phyloP scores from a whole-genome alignment of 352 stramenopile species.

The Thalassiosira hispida region DNA sequence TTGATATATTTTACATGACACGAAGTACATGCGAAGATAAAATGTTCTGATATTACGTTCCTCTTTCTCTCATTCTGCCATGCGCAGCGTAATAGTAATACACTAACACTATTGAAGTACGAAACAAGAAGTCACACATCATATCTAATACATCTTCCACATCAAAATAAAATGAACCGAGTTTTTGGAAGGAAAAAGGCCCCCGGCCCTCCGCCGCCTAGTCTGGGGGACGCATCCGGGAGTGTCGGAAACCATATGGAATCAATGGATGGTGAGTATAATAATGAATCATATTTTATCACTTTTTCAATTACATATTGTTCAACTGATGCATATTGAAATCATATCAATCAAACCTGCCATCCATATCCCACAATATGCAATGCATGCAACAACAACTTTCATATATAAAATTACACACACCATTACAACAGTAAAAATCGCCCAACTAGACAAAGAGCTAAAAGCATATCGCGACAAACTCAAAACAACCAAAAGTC shows the following conservation, averaged over 20 bases:
- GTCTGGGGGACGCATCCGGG: constrained; percentile 69
- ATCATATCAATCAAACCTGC: too few relatives aligned
- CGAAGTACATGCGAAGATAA: too few relatives aligned
- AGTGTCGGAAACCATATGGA: constrained; percentile 67
- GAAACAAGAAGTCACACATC: too few relatives aligned
- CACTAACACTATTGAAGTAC: too few relatives aligned
- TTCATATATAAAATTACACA: too few relatives aligned
- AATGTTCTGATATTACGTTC: too few relatives aligned
- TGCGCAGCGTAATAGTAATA: too few relatives aligned
- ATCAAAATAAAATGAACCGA: constrained; percentile 79
- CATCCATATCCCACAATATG: background rate
- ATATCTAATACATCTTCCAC: too few relatives aligned
- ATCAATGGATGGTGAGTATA: constrained; percentile 62
- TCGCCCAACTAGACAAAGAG: constrained; percentile 77
- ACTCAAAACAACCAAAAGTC: constrained; percentile 80
- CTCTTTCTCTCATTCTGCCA: too few relatives aligned
- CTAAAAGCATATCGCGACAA: constrained; percentile 82
- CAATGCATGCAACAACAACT: constrained; percentile 1
- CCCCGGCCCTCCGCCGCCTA: constrained; percentile 61
- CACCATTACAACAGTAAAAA: too few relatives aligned
- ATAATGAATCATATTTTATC: background rate
- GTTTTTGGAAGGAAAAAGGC: constrained; percentile 86
- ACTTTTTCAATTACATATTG: background rate
- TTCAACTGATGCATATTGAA: background rate
- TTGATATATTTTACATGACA: too few relatives aligned